Base-by-base conservation (phyloP, 306 rosid species). In the Glycine tomentella region DNA sequence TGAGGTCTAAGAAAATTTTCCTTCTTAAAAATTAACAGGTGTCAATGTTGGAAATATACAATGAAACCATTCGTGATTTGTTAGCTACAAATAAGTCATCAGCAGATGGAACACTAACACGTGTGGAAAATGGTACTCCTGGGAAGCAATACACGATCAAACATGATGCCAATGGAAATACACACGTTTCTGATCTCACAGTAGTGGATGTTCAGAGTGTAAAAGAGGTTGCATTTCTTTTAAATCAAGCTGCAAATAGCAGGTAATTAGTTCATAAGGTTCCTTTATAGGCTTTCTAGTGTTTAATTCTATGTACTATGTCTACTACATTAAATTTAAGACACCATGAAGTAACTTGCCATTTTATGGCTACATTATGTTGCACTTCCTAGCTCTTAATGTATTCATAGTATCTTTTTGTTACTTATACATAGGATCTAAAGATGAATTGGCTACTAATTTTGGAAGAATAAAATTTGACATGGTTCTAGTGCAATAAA, bases 11-110 rank as follows among this genome's bases (percentile, higher is more conserved):
- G 44, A 61, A 20, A 63, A 8, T 78, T 83, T 38, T 33, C 34
- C 57, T 79, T 77, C 63, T 45, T 58, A 34, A 53, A 76, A 56
- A 6, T 50, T 13, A 69, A 8, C 69, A 92, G 99, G 99, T 93
- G 15, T 95, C 99, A 7, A 95, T 95, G 99, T 80, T 95, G 93
- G 99, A 95, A 86, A 95, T 95, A 81, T 95, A 95, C 72, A 95
- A 95, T 11, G 99, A 95, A 86, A 93, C 94, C 7, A 82, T 95
- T 77, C 97, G 97, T 7, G 99, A 95, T 85, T 86, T 95, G 77
- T 85, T 95, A 69, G 74, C 92, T 61, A 86, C 93, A 14, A 93
- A 86, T 78, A 88, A 81, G 84, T 79, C 91, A 15, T 46, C 95
- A 62, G 48, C 85, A 9, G 98, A 87, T 46, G 76, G 74, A 46